phyloP scores from a whole-genome alignment of 2,329 filamentous ascomycete genomes.

The Phaeomoniella chlamydospora region DNA sequence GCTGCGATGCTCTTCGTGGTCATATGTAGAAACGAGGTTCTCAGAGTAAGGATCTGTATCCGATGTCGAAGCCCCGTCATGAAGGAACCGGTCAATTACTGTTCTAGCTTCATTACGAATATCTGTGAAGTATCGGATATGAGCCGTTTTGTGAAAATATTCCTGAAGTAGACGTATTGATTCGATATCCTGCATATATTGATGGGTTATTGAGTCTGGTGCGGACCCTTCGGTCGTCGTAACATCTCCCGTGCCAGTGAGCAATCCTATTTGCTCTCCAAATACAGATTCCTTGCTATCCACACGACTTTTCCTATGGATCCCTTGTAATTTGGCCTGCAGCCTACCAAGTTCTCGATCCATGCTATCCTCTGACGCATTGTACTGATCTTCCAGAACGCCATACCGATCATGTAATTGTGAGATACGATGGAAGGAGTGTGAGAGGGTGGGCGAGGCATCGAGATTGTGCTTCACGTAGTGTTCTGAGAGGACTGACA shows the following conservation, averaged over 20 bases:
- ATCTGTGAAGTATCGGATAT: not conserved
- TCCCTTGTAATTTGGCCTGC: not conserved
- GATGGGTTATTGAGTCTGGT: not conserved
- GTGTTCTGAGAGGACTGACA: not conserved
- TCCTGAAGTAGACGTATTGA: not conserved
- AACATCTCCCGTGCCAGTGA: not conserved
- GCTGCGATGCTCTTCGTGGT: not conserved
- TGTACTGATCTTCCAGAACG: not conserved
- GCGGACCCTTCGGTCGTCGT: not conserved
- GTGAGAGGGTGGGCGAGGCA: not conserved
- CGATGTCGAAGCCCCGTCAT: not conserved
- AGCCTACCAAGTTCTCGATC: not conserved
- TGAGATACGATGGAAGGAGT: not conserved
- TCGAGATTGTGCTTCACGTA: not conserved
- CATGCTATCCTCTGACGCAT: not conserved
- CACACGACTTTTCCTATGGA: not conserved
- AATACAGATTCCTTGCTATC: not conserved
- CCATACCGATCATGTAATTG: not conserved
- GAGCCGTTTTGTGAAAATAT: not conserved
- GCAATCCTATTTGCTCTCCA: not conserved
- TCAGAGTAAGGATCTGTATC: not conserved
- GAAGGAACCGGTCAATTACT: not conserved
- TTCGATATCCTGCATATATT: not conserved
- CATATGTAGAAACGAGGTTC: not conserved
- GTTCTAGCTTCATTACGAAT: not conserved